Evolutionary conservation across 768 basidiomycete species (phyloP).

Genomic region (Tricholoma sp.): DNA sequence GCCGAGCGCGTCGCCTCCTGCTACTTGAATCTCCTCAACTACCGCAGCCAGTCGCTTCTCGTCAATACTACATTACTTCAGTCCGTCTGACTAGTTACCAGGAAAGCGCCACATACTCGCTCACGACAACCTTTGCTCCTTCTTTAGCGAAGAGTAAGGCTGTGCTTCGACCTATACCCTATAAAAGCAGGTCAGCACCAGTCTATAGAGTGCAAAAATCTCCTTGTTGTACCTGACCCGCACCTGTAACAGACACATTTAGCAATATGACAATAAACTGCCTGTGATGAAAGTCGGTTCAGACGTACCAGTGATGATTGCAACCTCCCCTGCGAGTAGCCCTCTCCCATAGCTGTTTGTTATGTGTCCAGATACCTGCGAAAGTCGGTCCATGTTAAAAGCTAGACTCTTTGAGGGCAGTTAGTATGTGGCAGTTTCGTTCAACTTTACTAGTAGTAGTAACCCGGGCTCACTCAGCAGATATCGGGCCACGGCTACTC

Average conservation of each 20-base stretch:
- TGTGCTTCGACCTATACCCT: conserved; percentile 77
- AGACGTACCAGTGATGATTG: conserved; percentile 75
- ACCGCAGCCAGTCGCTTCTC: conserved; percentile 61
- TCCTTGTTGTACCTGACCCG: conserved; percentile 55
- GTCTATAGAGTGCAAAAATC: background rate
- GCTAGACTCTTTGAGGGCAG: background rate
- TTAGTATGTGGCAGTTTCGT: no score
- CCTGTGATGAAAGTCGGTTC: background rate
- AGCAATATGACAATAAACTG: conserved; percentile 1
- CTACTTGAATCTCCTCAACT: conserved; percentile 65
- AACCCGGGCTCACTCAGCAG: no score
- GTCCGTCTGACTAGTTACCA: background rate
- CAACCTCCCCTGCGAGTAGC: conserved; percentile 70
- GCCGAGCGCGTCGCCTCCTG: conserved; percentile 68
- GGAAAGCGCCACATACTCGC: conserved; percentile 49
- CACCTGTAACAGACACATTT: conserved; percentile 36
- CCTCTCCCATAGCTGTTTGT: conserved; percentile 50
- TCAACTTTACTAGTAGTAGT: no score
- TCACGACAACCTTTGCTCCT: conserved; percentile 82
- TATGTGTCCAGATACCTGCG: conserved; percentile 69
- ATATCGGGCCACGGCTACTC: no score
- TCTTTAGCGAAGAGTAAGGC: conserved; percentile 80
- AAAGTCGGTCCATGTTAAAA: conserved; percentile 46
- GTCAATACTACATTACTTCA: conserved; percentile 54
- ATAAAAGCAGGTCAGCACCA: background rate